Percentiles rank a stretch among this genome's conserved stretches.
These are phyloP conservation scores for Helotiales sp. DNA, from an alignment of 2,329 filamentous ascomycete genomes.

Conservation along the genomic window DNA sequence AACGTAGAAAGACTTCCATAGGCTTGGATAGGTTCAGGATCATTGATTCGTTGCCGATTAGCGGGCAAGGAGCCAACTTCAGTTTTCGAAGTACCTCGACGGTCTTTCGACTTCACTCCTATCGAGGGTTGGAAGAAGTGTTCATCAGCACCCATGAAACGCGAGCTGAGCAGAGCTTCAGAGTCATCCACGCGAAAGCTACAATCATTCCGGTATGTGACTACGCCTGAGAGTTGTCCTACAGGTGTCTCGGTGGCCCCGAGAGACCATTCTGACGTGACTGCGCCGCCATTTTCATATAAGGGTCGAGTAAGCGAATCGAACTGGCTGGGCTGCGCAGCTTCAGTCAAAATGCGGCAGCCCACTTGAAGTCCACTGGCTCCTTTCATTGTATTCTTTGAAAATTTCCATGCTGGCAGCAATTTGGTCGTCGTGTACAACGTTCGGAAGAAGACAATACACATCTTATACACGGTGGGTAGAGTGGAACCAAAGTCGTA, in stretches of 20 bases:
- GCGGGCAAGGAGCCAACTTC: conserved; percentile 78
- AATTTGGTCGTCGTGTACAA: conserved; percentile 81
- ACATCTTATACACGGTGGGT: conserved; percentile 94
- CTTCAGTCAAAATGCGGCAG: conserved; percentile 72
- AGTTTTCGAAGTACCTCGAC: conserved; percentile 39
- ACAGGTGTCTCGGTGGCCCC: conserved; percentile 83
- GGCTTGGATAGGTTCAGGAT: conserved; percentile 69
- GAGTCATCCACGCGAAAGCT: conserved; percentile 90
- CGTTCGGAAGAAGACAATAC: conserved; percentile 90
- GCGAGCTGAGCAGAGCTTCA: conserved; percentile 85
- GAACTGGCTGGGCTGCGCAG: conserved; percentile 49
- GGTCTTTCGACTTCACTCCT: conserved; percentile 39
- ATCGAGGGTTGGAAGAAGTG: conserved; percentile 82
- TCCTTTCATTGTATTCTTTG: conserved; percentile 62
- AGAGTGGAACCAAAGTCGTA: conserved; percentile 64
- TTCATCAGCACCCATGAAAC: conserved; percentile 90
- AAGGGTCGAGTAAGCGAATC: conserved; percentile 74
- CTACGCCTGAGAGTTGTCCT: conserved; percentile 77
- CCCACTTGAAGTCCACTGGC: conserved; percentile 67
- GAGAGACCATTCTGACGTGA: conserved; percentile 77
- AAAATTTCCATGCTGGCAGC: conserved; percentile 83
- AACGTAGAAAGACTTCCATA: conserved; percentile 92
- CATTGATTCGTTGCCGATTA: conserved; percentile 47
- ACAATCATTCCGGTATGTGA: conserved; percentile 84
- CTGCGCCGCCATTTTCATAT: conserved; percentile 60